Conservation (phyloP, 2,329 filamentous ascomycete genomes). For the Trichoderma sp. region DNA sequence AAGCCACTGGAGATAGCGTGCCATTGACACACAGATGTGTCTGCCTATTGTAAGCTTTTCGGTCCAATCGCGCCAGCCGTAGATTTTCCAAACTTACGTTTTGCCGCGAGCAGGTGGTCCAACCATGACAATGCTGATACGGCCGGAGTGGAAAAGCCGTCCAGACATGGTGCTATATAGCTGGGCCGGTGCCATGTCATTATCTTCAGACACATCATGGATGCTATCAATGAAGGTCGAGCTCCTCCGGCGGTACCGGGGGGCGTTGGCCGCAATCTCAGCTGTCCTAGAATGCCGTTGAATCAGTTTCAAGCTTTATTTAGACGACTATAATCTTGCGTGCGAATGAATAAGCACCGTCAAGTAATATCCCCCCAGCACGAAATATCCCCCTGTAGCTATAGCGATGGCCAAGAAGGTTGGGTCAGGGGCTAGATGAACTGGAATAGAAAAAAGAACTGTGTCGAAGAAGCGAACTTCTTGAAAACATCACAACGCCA, state of each 20-base stretch:
- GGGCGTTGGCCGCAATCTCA: slow-evolving; percentile 88
- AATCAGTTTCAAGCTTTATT: slow-evolving; percentile 7
- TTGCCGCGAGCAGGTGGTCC: slow-evolving; percentile 94
- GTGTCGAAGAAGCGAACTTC: neutral
- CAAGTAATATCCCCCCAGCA: neutral
- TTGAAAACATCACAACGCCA: neutral
- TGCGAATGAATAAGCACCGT: neutral
- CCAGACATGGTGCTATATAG: slow-evolving; percentile 98
- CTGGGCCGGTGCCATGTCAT: slow-evolving; percentile 87
- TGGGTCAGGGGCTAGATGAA: neutral
- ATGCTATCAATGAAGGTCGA: slow-evolving; percentile 98
- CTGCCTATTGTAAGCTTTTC: slow-evolving; percentile 48
- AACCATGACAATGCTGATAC: slow-evolving; percentile 96
- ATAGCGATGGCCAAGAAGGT: neutral
- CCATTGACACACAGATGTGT: slow-evolving; percentile 93
- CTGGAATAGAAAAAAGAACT: neutral
- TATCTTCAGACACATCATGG: slow-evolving; percentile 84
- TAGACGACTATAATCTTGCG: neutral
- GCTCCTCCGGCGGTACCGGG: slow-evolving; percentile 86
- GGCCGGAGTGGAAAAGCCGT: slow-evolving; percentile 92
- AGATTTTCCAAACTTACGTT: slow-evolving; percentile 63
- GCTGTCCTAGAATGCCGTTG: slow-evolving; percentile 66
- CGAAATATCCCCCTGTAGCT: neutral
- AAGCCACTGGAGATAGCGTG: slow-evolving; percentile 93
- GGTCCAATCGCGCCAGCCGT: neutral